phyloP scores from a whole-genome alignment of 2,329 filamentous ascomycete genomes.

The Colletotrichum ledebouriae region DNA sequence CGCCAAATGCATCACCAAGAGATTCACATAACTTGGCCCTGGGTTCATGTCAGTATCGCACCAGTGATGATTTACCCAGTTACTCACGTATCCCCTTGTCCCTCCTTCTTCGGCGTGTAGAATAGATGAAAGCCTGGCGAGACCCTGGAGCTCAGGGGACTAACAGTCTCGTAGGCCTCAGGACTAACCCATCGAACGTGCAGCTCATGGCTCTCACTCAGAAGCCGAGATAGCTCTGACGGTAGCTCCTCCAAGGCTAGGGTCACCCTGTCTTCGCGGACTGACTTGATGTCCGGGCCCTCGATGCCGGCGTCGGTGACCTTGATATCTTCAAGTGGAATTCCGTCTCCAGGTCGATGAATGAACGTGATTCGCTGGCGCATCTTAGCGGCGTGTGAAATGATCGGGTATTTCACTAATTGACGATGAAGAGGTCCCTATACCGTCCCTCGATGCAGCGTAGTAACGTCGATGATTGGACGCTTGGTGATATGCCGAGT shows the following conservation, averaged over 20 bases:
- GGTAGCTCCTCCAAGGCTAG: slow-evolving; percentile 81
- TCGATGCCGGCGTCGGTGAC: slow-evolving; percentile 69
- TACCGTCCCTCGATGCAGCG: neutral
- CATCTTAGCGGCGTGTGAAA: slow-evolving; percentile 61
- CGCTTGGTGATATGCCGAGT: slow-evolving; percentile 26
- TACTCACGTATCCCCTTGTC: slow-evolving; percentile 47
- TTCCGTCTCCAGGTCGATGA: slow-evolving; percentile 71
- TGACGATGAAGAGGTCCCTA: neutral
- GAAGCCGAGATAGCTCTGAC: slow-evolving; percentile 70
- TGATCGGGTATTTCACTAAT: no score
- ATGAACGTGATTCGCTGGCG: slow-evolving; percentile 86
- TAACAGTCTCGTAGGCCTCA: slow-evolving; percentile 66
- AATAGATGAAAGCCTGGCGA: slow-evolving; percentile 87
- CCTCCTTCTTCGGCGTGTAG: slow-evolving; percentile 70
- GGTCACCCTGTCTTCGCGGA: slow-evolving; percentile 85
- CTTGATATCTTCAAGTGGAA: slow-evolving; percentile 74
- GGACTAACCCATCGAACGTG: slow-evolving; percentile 84
- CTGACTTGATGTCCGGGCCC: slow-evolving; percentile 70
- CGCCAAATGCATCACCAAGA: slow-evolving; percentile 69
- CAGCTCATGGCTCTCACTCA: slow-evolving; percentile 77
- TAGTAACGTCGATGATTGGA: slow-evolving; percentile 12
- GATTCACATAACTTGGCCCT: slow-evolving; percentile 69
- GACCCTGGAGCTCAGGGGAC: slow-evolving; percentile 80
- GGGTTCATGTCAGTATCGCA: slow-evolving; percentile 12
- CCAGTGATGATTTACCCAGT: no score